Conservation (phyloP, 345 rosid species). For the Stellera chamaejasme region DNA sequence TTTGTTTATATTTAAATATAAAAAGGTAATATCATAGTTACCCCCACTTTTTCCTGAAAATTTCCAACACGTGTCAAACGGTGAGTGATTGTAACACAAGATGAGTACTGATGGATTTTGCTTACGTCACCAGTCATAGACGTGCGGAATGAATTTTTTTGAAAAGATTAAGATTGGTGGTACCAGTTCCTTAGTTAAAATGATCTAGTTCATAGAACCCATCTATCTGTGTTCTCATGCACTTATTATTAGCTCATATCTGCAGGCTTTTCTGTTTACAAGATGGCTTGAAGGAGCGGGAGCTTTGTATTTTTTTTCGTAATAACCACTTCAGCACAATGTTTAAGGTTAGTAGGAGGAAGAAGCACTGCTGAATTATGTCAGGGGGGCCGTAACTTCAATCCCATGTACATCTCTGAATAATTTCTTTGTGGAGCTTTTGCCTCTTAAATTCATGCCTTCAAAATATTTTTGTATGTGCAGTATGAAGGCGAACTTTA, state of each 20-base stretch:
- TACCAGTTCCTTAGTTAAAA: too few relatives aligned
- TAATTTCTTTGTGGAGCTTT: not conserved
- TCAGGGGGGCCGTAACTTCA: conserved; percentile 6
- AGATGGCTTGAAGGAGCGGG: conserved; percentile 90
- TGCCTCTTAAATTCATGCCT: not conserved
- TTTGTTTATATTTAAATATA: conserved; percentile 13
- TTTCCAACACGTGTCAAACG: too few relatives aligned
- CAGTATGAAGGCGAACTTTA: conserved; percentile 94
- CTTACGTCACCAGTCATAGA: too few relatives aligned
- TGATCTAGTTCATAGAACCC: not conserved
- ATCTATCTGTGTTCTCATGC: not conserved
- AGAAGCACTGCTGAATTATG: conserved; percentile 4
- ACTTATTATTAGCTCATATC: conserved; percentile 6
- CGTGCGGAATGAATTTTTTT: too few relatives aligned
- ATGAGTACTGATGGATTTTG: too few relatives aligned
- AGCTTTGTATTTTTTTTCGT: conserved; percentile 93
- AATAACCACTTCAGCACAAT: conserved; percentile 99
- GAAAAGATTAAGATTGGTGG: too few relatives aligned
- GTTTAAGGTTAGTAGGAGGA: conserved; percentile 68
- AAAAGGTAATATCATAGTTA: too few relatives aligned
- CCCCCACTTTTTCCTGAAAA: too few relatives aligned
- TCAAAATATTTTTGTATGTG: conserved; percentile 17
- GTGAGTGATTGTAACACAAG: too few relatives aligned
- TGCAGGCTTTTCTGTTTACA: conserved; percentile 84
- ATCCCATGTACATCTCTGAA: conserved; percentile 2